phyloP scores from a whole-genome alignment of 2,329 filamentous ascomycete species.

The Colletotrichum costaricense region DNA sequence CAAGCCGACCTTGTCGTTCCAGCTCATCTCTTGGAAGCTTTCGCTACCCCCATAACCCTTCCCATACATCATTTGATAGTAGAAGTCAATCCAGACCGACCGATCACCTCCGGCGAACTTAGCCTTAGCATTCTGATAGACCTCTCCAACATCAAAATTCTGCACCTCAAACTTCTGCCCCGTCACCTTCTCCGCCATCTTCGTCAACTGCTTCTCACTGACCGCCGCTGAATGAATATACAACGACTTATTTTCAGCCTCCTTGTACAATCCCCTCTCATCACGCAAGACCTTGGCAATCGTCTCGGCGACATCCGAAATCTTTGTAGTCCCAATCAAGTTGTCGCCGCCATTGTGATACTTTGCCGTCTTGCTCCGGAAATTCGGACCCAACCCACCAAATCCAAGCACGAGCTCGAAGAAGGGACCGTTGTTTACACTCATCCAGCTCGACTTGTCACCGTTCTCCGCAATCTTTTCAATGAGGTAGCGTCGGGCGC shows the following conservation, averaged over 20 bases:
- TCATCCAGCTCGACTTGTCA: constrained; percentile 42
- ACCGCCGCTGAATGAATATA: constrained; percentile 61
- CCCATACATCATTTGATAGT: constrained; percentile 25
- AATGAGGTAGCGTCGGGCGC: constrained; percentile 24
- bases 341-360: constrained; percentile 62
- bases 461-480: constrained; percentile 28
- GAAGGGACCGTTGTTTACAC: constrained; percentile 55
- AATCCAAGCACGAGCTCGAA: constrained; percentile 41
- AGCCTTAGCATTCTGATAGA: constrained; percentile 7
- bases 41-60: constrained; percentile 24
- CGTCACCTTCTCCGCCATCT: constrained; percentile 37
- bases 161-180: background rate
- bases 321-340: constrained; percentile 57
- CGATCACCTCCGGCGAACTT: background rate
- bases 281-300: constrained; percentile 55
- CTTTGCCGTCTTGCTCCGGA: constrained; percentile 43
- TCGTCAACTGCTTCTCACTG: constrained; percentile 62
- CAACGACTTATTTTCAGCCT: constrained; percentile 64
- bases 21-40: constrained; percentile 27
- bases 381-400: constrained; percentile 34
- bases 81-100: constrained; percentile 13
- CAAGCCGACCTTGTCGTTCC: constrained; percentile 6
- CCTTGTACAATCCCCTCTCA: constrained; percentile 47
- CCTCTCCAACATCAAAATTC: background rate
- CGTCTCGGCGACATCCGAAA: constrained; percentile 58